These are phyloP conservation scores for Fusarium tjaetaba DNA, from an alignment of 2,329 filamentous ascomycete genomes.

Conservation along the genomic window DNA sequence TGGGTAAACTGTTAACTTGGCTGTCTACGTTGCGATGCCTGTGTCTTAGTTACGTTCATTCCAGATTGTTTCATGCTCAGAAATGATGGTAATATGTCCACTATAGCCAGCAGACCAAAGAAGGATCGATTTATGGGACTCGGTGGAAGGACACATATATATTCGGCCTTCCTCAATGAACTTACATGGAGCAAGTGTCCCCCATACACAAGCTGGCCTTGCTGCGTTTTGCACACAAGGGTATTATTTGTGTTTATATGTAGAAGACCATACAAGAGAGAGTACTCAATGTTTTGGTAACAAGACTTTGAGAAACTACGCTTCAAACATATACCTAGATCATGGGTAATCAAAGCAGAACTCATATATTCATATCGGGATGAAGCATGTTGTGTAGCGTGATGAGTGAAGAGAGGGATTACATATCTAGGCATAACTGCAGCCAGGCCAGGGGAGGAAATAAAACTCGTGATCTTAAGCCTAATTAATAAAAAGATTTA, in stretches of 20 bases:
- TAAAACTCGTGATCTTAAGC: no score
- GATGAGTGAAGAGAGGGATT: no score
- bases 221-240: background rate
- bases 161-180: background rate
- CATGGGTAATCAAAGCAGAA: background rate
- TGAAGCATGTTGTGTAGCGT: background rate
- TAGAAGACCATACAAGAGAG: background rate
- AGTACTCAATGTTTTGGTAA: background rate
- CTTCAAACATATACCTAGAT: background rate
- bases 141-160: background rate
- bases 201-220: background rate
- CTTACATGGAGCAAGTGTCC: background rate
- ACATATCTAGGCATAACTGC: no score
- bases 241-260: background rate
- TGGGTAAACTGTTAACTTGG: background rate
- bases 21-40: background rate
- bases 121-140: background rate
- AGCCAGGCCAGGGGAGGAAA: no score
- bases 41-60: background rate
- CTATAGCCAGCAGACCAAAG: background rate
- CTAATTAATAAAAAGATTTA: no score
- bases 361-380: background rate
- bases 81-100: background rate
- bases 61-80: background rate
- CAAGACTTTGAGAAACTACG: background rate